Base-by-base conservation (phyloP, 2,329 filamentous ascomycete genomes). In the Pseudocercospora macadamiae region DNA sequence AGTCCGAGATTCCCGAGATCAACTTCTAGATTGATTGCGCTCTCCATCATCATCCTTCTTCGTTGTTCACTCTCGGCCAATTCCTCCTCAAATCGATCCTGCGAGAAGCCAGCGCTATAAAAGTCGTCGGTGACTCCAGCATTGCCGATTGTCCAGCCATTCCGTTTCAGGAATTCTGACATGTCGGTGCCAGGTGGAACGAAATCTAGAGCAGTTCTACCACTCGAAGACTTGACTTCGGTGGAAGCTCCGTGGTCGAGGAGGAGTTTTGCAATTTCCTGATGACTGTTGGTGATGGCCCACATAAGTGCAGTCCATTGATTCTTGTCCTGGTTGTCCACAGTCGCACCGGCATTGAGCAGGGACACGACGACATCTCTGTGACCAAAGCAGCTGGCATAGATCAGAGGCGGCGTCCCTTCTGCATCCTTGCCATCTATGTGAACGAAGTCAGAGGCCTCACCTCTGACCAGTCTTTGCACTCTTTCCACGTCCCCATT, bases 241-340 rank as follows among this genome's bases (percentile, higher is more conserved):
- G 93, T 89, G n/a, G 93, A 96, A 18, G 95, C 95, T 14, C 93
- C 93, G 69, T 95, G 90, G 73, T 99, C 93, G 30, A 99, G 83
- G 14, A 99, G 80, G 9, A 92, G 82, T 76, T 97, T 97, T 32
- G 93, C 93, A 66, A 99, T 99, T 48, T 87, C 88, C 77, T 97
- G 97, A 77, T 99, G 95, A 57, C 93, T 82, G 75, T 99, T 99
- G 56, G 95, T 99, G 91, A 97, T 97, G 51, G 95, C 93, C 95
- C 95, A 99, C 93, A 99, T 99, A 61, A 99, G 82, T 12, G 95
- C 90, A 70, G 91, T 97, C 95, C 95, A 99, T 71, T 96, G 89
- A 72, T 97, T 97, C 63, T 89, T 90, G 73, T 99, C 95, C 75
- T 97, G 93, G 69, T 89, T 89, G 77, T 99, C 92, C 53, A 97